These are phyloP conservation scores for Capsicum baccatum DNA, from an alignment of 257 asterid genomes.

Conservation along the genomic window DNA sequence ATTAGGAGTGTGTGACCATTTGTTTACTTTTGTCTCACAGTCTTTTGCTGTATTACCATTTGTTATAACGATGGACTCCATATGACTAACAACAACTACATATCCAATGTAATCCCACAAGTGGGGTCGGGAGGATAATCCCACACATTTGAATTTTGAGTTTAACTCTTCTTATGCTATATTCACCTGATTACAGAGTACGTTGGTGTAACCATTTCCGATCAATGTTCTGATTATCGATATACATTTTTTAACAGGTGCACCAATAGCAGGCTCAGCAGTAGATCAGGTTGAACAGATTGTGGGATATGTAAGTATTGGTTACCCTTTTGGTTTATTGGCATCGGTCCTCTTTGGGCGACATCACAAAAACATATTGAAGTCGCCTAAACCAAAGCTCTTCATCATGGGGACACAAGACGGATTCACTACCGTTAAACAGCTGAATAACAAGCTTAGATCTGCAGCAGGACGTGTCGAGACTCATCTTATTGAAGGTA, in stretches of 20 bases:
- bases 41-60: no score
- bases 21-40: no score
- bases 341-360: constrained; percentile 64
- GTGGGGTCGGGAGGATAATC: no score
- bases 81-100: no score
- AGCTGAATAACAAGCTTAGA: constrained; percentile 55
- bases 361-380: constrained; percentile 50
- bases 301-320: constrained; percentile 61
- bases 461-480: constrained; percentile 49
- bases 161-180: no score
- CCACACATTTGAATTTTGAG: no score
- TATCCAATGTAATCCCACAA: no score
- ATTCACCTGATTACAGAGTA: no score
- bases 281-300: constrained; percentile 54
- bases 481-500: constrained; percentile 58
- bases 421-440: constrained; percentile 62
- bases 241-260: constrained; percentile 43
- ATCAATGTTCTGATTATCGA: not conserved
- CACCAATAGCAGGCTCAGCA: constrained; percentile 70
- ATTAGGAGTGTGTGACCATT: no score
- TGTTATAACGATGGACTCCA: no score
- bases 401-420: constrained; percentile 65
- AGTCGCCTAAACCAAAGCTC: constrained; percentile 57
- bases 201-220: no score
- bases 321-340: constrained; percentile 58